Base-by-base conservation (phyloP, 73 alveolate genomes). In the Effrenium voratum region DNA sequence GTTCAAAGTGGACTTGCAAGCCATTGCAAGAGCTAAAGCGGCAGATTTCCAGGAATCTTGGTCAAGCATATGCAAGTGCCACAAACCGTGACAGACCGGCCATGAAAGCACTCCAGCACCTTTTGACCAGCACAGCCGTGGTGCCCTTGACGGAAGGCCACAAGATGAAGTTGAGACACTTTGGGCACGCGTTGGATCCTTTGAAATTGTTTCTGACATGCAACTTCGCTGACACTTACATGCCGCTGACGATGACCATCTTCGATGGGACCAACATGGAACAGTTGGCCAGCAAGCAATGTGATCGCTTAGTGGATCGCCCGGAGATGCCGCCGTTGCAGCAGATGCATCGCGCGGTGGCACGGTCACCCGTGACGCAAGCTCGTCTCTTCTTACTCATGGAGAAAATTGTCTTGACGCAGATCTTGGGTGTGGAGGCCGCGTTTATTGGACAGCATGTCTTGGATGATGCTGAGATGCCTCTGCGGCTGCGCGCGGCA, bases 211-310 rank as follows among this genome's bases (percentile, higher is more conserved):
- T 63, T 36, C 8, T 66, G 79, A 66, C 79, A 5, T 66, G 79
- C 30, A 66, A 66, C 40, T 66, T 66, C 40, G 79, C 79, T 0
- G 79, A 66, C 79, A 66, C 79, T n/a, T 66, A 66, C 79, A 66
- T 66, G n/a, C 79, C 79, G 79, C 79, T 66, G 5, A 66, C 79
- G 43, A 10, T 66, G 41, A n/a, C 30, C 79, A 13, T 66, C 15
- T 30, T 24, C 40, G 79, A 66, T 30, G 41, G 41, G 15, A 19
- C 43, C 0, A 66, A 66, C 30, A 52, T 52, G 63, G 63, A 52
- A 52, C 8, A 19, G 19, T 19, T 52, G 63, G 8, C 26, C 63
- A 19, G 19, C 26, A 52, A 8, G 8, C 63, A 52, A 19, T 52
- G 63, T 8, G 63, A 52, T 52, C 63, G 8, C 63, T 52, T 52